These are phyloP conservation scores for Mycena belliarum DNA, from an alignment of 768 basidiomycete genomes.

Conservation along the genomic window DNA sequence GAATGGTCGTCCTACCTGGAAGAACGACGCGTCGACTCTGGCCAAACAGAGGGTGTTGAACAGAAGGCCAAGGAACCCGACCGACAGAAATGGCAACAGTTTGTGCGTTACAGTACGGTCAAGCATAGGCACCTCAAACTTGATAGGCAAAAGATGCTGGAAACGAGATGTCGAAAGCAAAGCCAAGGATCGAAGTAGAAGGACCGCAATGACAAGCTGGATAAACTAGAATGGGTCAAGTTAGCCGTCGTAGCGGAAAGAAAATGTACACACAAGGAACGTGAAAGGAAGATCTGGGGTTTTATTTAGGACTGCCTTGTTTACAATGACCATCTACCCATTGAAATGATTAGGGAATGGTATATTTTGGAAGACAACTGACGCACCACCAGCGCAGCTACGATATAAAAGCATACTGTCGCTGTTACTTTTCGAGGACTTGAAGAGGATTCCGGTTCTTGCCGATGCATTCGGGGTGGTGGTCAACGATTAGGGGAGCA, in stretches of 20 bases:
- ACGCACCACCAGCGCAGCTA: conserved; percentile 52
- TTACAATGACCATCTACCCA: conserved; percentile 24
- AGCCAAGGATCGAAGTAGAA: conserved; percentile 43
- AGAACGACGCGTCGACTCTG: conserved; percentile 15
- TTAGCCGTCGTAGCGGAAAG: too few species aligned
- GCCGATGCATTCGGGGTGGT: too few species aligned
- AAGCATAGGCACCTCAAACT: conserved; percentile 42
- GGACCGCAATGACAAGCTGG: conserved; percentile 49
- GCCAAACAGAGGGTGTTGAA: conserved; percentile 56
- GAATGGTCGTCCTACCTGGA: neutral
- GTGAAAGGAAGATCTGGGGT: conserved; percentile 48
- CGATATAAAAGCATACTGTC: conserved; percentile 58
- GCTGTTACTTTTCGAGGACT: conserved; percentile 38
- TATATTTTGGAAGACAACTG: neutral
- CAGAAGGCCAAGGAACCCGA: conserved; percentile 50
- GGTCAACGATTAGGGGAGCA: too few species aligned
- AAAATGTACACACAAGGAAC: conserved; percentile 33
- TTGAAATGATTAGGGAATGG: neutral
- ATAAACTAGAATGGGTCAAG: conserved; percentile 30
- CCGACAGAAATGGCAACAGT: conserved; percentile 40
- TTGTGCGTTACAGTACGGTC: conserved; percentile 37
- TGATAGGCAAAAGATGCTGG: conserved; percentile 9
- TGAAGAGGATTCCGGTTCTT: too few species aligned
- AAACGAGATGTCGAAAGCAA: conserved; percentile 25
- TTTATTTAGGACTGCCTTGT: conserved; percentile 53